Evolutionary conservation across 208 protist genomes (phyloP).

Genomic region (Sergeia podlipaevii): DNA sequence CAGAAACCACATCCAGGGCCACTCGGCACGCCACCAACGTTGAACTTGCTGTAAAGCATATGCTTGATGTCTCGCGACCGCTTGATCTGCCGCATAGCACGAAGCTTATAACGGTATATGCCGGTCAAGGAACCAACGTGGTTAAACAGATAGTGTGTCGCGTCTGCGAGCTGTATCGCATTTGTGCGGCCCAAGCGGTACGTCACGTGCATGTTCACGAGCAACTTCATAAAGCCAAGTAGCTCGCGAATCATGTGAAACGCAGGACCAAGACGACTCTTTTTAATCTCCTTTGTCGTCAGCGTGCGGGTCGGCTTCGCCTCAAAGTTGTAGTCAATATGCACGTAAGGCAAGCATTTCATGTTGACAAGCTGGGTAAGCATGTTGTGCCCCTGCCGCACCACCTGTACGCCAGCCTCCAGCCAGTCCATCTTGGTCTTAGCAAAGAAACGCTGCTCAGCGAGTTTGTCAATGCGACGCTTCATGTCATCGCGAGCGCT

Average conservation of each 20-base stretch:
- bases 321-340: slow-evolving; percentile 99
- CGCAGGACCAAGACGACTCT: slow-evolving; percentile 99
- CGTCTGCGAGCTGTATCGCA: slow-evolving; percentile 99
- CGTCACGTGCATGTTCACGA: slow-evolving; percentile 99
- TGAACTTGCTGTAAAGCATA: slow-evolving; percentile 99
- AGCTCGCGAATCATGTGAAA: slow-evolving; percentile 99
- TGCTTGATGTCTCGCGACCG: slow-evolving; percentile 99
- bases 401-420: slow-evolving; percentile 99
- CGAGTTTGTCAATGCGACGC: slow-evolving; percentile 92
- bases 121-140: slow-evolving; percentile 99
- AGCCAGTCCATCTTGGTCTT: slow-evolving; percentile 99
- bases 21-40: slow-evolving; percentile 98
- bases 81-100: slow-evolving; percentile 99
- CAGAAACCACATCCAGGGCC: slow-evolving; percentile 99
- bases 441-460: slow-evolving; percentile 99
- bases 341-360: slow-evolving; percentile 99
- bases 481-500: slow-evolving; percentile 10
- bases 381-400: slow-evolving; percentile 99
- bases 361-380: slow-evolving; percentile 99
- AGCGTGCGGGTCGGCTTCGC: slow-evolving; percentile 99
- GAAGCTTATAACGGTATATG: slow-evolving; percentile 99
- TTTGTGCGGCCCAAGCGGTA: slow-evolving; percentile 99
- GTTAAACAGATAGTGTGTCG: slow-evolving; percentile 99
- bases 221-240: slow-evolving; percentile 98
- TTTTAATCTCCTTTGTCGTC: slow-evolving; percentile 99